Evolutionary conservation across 352 stramenopile species (phyloP).

Genomic region (Plasmopara muralis): DNA sequence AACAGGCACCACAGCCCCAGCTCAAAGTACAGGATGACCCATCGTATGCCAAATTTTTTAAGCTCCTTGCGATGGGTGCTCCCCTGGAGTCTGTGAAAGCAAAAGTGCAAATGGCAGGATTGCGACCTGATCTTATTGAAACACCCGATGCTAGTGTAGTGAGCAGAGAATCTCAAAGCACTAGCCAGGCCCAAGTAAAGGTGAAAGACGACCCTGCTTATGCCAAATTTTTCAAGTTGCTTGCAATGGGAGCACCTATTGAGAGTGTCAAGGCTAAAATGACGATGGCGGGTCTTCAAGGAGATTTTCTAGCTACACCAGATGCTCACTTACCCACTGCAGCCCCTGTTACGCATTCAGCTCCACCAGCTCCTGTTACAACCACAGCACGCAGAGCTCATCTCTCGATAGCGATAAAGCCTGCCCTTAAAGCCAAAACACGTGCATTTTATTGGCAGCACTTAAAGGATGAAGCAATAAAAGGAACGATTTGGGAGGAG

Average conservation of each 20-base stretch:
- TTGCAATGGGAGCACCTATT: slow-evolving; percentile 47
- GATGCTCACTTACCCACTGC: slow-evolving; percentile 31
- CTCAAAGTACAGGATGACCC: slow-evolving; percentile 57
- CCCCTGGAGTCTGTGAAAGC: slow-evolving; percentile 46
- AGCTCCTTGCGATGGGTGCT: slow-evolving; percentile 53
- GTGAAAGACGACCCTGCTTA: slow-evolving; percentile 63
- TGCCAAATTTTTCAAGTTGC: slow-evolving; percentile 69
- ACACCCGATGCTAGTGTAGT: slow-evolving; percentile 45
- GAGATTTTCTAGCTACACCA: slow-evolving; percentile 53
- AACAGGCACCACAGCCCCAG: slow-evolving; percentile 6
- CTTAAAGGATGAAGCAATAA: slow-evolving; percentile 48
- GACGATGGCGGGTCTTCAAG: slow-evolving; percentile 48
- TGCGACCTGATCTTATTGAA: slow-evolving; percentile 64
- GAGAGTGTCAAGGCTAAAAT: slow-evolving; percentile 69
- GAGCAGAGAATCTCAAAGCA: neutral
- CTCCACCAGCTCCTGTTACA: slow-evolving; percentile 9
- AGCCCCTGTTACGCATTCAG: slow-evolving; percentile 5
- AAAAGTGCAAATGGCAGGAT: slow-evolving; percentile 59
- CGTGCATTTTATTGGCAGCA: slow-evolving; percentile 76
- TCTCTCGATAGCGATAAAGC: slow-evolving; percentile 57
- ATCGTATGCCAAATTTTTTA: slow-evolving; percentile 72
- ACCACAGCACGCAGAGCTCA: slow-evolving; percentile 34
- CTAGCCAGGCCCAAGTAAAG: slow-evolving; percentile 22
- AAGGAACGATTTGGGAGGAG: slow-evolving; percentile 74
- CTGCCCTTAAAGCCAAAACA: slow-evolving; percentile 47